These are phyloP conservation scores for Colletotrichum viniferum DNA, from an alignment of 2,329 filamentous ascomycete species.

Conservation along the genomic window DNA sequence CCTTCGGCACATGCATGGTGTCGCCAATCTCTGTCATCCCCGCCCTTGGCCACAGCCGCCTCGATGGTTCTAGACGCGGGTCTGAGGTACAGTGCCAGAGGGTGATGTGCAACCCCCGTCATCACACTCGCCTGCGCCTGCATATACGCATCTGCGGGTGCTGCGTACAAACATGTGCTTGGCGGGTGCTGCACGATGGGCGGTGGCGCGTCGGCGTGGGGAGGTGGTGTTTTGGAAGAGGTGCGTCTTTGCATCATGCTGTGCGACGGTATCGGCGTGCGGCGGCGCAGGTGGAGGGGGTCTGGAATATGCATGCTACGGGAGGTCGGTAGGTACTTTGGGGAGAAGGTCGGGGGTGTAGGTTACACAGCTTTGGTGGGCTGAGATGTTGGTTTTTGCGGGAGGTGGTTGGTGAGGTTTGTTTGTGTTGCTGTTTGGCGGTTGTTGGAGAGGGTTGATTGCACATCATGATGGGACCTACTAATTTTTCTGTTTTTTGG, in stretches of 20 bases:
- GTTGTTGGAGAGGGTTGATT: neutral
- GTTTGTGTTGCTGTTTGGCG: neutral
- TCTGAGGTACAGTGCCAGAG: neutral
- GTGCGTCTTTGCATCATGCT: neutral
- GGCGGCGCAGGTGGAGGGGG: neutral
- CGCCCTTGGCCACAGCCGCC: neutral
- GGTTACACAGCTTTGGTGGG: neutral
- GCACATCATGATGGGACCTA: neutral
- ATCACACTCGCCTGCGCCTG: neutral
- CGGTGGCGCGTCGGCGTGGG: neutral
- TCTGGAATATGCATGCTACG: neutral
- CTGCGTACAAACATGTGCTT: neutral
- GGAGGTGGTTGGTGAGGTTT: neutral
- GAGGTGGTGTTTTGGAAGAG: neutral
- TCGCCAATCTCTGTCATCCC: neutral
- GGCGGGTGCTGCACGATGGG: neutral
- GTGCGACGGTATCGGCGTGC: constrained; percentile 8
- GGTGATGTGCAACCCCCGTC: neutral
- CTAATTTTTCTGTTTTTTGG: rapidly evolving
- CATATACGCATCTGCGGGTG: neutral
- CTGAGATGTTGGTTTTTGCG: neutral
- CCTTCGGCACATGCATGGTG: neutral
- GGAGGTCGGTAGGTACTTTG: neutral
- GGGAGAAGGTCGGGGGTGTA: neutral
- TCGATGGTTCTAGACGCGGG: neutral